These are phyloP conservation scores for Aspergillus sclerotialis DNA, from an alignment of 2,329 filamentous ascomycete genomes.

Conservation along the genomic window DNA sequence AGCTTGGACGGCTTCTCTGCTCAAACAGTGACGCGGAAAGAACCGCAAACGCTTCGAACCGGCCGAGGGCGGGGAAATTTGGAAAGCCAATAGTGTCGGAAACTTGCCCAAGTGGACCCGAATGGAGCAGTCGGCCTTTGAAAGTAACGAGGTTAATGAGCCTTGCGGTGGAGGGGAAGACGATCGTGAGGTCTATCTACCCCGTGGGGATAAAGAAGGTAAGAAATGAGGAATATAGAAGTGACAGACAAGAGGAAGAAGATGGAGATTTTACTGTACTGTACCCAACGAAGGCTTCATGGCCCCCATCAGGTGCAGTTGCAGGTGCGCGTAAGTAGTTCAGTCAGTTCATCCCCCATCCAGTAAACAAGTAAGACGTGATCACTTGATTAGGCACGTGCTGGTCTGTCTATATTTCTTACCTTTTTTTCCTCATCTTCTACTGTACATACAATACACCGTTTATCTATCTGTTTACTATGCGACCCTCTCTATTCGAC, in stretches of 20 bases:
- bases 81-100: not conserved
- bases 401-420: too few relatives aligned
- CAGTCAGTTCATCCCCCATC: too few relatives aligned
- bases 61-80: not conserved
- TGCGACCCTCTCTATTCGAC: not conserved
- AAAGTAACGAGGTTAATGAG: not conserved
- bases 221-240: not conserved
- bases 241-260: slow-evolving; percentile 2
- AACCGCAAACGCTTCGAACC: too few relatives aligned
- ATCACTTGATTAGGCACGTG: too few relatives aligned
- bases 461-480: not conserved
- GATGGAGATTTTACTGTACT: not conserved
- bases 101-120: not conserved
- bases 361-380: too few relatives aligned
- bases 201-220: slow-evolving; percentile 7
- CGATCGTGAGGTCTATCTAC: slow-evolving; percentile 6
- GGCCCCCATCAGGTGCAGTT: too few relatives aligned
- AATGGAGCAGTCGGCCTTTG: not conserved
- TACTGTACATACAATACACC: not conserved
- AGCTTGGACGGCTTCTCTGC: too few relatives aligned
- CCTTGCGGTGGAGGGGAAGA: slow-evolving; percentile 5
- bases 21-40: too few relatives aligned
- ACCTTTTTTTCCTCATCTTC: not conserved
- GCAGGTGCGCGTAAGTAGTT: too few relatives aligned
- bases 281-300: too few relatives aligned